Evolutionary conservation across 129 eudicot species (phyloP).

Genomic region (Arctium lappa): DNA sequence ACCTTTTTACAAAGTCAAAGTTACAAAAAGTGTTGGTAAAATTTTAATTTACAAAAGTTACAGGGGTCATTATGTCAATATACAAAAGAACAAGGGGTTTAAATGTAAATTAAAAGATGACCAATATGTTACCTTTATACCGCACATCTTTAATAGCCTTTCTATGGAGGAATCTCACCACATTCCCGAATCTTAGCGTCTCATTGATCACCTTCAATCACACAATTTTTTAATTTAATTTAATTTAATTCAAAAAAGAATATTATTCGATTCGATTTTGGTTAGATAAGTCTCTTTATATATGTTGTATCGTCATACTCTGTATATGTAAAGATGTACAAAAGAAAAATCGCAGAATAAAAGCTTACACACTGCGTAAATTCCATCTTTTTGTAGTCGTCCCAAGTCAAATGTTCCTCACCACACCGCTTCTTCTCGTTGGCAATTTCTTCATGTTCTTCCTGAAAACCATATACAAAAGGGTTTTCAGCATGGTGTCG

Average conservation of each 20-base stretch:
- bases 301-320: not conserved
- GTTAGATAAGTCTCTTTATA: not conserved
- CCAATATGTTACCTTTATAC: conserved; percentile 61
- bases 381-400: conserved; percentile 94
- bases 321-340: not conserved
- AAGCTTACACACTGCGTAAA: conserved; percentile 92
- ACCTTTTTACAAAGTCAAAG: conserved; percentile 47
- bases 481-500: not conserved
- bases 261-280: not conserved
- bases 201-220: conserved; percentile 73
- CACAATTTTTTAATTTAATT: not conserved
- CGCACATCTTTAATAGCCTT: conserved; percentile 90
- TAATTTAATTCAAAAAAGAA: not conserved
- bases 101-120: not conserved
- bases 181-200: conserved; percentile 91
- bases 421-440: conserved; percentile 53
- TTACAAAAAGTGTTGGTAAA: not conserved
- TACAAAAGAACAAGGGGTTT: not conserved
- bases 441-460: conserved; percentile 68
- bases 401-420: conserved; percentile 74
- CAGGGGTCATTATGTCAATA: conserved; percentile 14
- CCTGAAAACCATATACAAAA: conserved; percentile 31
- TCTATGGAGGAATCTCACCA: conserved; percentile 95
- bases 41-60: not conserved
- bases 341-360: not conserved